phyloP scores from a whole-genome alignment of 2,329 filamentous ascomycete species.

The Fusarium vanettenii region DNA sequence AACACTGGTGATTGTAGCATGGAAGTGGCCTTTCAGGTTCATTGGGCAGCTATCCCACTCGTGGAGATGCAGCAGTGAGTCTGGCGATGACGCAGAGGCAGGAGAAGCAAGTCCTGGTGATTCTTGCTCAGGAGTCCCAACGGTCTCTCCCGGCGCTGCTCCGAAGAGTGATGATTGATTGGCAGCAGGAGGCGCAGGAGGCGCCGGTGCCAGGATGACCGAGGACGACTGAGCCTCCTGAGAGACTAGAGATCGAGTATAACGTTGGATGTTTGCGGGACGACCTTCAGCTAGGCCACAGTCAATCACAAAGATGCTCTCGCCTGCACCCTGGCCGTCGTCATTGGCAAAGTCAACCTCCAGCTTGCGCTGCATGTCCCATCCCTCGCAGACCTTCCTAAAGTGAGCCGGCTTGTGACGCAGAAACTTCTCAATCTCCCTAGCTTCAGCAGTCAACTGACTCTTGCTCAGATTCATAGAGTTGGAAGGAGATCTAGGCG shows the following conservation, averaged over 20 bases:
- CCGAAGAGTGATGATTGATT: slow-evolving; percentile 47
- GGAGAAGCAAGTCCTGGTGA: slow-evolving; percentile 38
- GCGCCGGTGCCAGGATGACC: slow-evolving; percentile 9
- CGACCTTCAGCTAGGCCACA: slow-evolving; percentile 74
- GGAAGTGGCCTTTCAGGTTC: slow-evolving; percentile 67
- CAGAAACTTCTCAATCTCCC: slow-evolving; percentile 83
- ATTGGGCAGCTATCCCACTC: slow-evolving; percentile 47
- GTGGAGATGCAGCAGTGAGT: slow-evolving; percentile 36
- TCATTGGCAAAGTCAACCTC: slow-evolving; percentile 91
- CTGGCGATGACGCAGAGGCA: slow-evolving; percentile 33
- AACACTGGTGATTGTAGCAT: slow-evolving; percentile 74
- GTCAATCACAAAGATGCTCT: slow-evolving; percentile 79
- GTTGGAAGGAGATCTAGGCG: slow-evolving; percentile 81
- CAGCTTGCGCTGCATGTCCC: slow-evolving; percentile 90
- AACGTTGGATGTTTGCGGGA: slow-evolving; percentile 57
- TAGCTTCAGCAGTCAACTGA: slow-evolving; percentile 80
- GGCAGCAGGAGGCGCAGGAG: slow-evolving; percentile 1
- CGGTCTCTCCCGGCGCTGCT: slow-evolving; percentile 8
- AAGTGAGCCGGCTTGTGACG: slow-evolving; percentile 81
- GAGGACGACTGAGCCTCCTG: slow-evolving; percentile 24
- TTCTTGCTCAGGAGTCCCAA: slow-evolving; percentile 32
- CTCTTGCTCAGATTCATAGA: slow-evolving; percentile 76
- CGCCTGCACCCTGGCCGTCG: slow-evolving; percentile 80
- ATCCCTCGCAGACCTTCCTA: slow-evolving; percentile 80
- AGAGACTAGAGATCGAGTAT: slow-evolving; percentile 49